Evolutionary conservation across 495 filamentous ascomycete species (phyloP), one percentile per base, ranked within the genome.

Genomic region (Penicillium canescens): DNA sequence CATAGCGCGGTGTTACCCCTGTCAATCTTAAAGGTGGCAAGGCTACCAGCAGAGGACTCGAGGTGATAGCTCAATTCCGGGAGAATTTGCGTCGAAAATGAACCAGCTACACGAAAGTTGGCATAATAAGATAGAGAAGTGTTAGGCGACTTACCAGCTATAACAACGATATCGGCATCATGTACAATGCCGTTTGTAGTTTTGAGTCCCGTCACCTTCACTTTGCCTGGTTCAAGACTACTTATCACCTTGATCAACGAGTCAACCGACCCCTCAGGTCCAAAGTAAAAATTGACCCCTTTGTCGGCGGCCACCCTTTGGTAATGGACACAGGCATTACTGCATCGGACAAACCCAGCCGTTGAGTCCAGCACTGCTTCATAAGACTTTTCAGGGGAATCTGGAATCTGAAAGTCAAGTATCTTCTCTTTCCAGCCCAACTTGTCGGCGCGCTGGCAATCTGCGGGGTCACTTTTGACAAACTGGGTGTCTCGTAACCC

Each of bases 1-100:
- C 58, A 61, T 6, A 61, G 46, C 0, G 42, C 44, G 6, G 38
- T 51, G 40, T 61, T 38, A 14, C 18, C 54, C 14, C 46, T 37
- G 11, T 61, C 50, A 26, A 61, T 61, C 33, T 55, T 61, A 24
- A 57, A 57, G 0, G 42, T 61, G 6, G 59, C 59, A 23, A 61
- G 26, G 10, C 59, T 57, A 4, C 54, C 59, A 14, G 50, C 50
- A 10, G 59, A 61, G 1, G 59, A 61, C 37, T 61, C 58, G 2
- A 61, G 45, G 28, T 61, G 58, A 18, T 57, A 57, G 42, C 50
- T 57, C 42, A 61, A 18, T 10, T 54, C 47, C 2, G 54, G 54
- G 5, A 61, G 46, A 11, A 61, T 43, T 26, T 57, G 54, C 0
- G 58, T 61, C 4, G 58, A 61, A 42, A 61, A 61, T 11, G 58